Base-by-base conservation (phyloP, 345 rosid genomes). In the Pistacia atlantica region DNA sequence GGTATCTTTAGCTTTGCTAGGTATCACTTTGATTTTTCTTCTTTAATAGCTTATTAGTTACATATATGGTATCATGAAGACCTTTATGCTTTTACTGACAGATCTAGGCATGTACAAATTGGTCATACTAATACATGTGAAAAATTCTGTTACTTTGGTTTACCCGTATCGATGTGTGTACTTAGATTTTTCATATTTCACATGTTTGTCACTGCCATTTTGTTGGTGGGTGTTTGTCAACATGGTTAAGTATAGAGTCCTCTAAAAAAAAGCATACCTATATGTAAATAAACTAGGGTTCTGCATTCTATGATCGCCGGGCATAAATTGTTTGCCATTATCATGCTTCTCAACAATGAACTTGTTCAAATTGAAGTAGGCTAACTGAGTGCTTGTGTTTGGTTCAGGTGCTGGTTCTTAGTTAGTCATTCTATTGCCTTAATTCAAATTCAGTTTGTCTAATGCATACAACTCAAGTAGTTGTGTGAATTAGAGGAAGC, bases 1-100 rank as follows among this genome's bases (percentile, higher is more conserved):
- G 83, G 62, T 92, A 54, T 80, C 82, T 0, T 76, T 71, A 78
- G 92, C 97, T 82, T 82, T 87, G 73, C 80, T 84, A 84, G 98
- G 97, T 92, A 72, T 73, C 52, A 11, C 58, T 62, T 45, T 16
- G 65, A 77, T 75, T 73, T 78, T 54, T 65, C 65, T 64, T 78
- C 77, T 72, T n/a, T 65, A 31, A 68, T 61, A 42, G 54, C 18
- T 78, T 31, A 14, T 73, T 42, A 33, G 45, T 65, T 48, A 33
- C 22, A 31, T 25, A 31, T 8, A 42, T 49, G 62, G 37, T 59
- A 17, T 65, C 62, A 25, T n/a, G 54, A 42, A 54, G 35, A 14
- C 6, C 11, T 57, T n/a, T 16, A 13, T 60, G 18, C 63, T 55
- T 31, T 49, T 52, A 17, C 22, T 18, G 59, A 18, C 38, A 78